Evolutionary conservation across 257 asterid species (phyloP), one percentile per base, ranked within the genome.

Genomic region (Orobanche coerulescens): DNA sequence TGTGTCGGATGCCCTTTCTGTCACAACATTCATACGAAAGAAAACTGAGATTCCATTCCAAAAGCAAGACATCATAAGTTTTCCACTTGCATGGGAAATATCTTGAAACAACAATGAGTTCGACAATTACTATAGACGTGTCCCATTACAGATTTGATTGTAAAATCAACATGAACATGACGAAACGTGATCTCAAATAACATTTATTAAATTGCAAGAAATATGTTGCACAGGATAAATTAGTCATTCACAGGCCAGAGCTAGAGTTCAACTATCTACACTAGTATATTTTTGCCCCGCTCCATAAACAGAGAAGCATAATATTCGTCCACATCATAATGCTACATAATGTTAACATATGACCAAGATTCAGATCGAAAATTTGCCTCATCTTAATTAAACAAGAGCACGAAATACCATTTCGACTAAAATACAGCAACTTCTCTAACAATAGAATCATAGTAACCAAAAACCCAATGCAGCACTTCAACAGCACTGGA

Each of bases 351-450:
- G 20, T 39, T 5, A 24, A 28, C 15, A 62, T 22, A 22, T 30
- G 44, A 16, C 22, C 67, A 14, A 34, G 43, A 73, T 57, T 33
- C 53, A 30, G 43, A 70, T 18, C 52, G 8, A 9, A 18, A 46
- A 44, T 23, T 16, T 11, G 23, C 6, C 51, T 44, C 23, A 39
- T 11, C 46, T 13, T n/a, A 39, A 39, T 44, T 11, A 44, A 44
- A 6, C 48, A 5, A 7, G 18, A 46, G 25, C 7, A 16, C 6
- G 52, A 16, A 19, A 46, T 19, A 25, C 0, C 52, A 46, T 18
- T 18, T 6, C 5, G 2, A 43, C 15, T 16, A n/a, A 43, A 0
- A 43, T 5, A 13, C 14, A 11, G 62, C 18, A 53, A 2, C 50
- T 46, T n/a, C 50, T 14, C 20, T 16, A 46, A 15, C 10, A 16